Evolutionary conservation across 139 green algal genomes (phyloP).

Genomic region (Desmodesmus armatus): DNA sequence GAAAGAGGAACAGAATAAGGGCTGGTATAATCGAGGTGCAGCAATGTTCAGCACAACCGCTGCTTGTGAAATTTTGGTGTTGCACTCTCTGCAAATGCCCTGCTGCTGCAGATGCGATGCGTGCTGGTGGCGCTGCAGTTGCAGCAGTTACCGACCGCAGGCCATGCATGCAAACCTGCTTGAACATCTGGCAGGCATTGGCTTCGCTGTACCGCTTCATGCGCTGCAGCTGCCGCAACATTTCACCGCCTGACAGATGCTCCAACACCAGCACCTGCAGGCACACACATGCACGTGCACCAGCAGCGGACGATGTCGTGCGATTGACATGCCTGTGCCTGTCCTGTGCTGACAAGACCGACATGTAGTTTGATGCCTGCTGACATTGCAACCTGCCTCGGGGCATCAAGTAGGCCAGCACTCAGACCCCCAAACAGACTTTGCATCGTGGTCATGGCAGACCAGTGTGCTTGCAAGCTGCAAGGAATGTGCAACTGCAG

Average conservation of each 20-base stretch:
- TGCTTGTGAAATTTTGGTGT: too few species aligned
- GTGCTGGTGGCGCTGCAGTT: too few species aligned
- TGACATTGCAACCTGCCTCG: not conserved
- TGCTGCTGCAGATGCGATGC: too few species aligned
- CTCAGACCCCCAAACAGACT: not conserved
- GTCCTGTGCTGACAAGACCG: not conserved
- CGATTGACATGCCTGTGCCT: slow-evolving; percentile 2
- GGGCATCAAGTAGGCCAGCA: not conserved
- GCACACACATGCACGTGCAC: not conserved
- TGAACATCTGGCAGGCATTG: slow-evolving; percentile 54
- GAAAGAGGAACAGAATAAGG: too few species aligned
- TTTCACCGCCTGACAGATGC: slow-evolving; percentile 56
- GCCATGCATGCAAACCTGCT: too few species aligned
- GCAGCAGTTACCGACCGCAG: too few species aligned
- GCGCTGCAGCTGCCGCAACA: slow-evolving; percentile 61
- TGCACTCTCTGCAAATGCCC: too few species aligned
- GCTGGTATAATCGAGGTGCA: too few species aligned
- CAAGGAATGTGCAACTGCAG: not conserved
- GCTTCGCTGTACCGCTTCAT: slow-evolving; percentile 59
- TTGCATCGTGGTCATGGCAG: not conserved
- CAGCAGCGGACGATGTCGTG: not conserved
- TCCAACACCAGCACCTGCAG: slow-evolving; percentile 60
- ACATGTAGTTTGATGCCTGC: too few species aligned
- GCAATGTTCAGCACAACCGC: too few species aligned
- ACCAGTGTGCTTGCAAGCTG: not conserved